Evolutionary conservation across 345 rosid genomes (phyloP).

Genomic region (Eucalyptus guilfoylei): DNA sequence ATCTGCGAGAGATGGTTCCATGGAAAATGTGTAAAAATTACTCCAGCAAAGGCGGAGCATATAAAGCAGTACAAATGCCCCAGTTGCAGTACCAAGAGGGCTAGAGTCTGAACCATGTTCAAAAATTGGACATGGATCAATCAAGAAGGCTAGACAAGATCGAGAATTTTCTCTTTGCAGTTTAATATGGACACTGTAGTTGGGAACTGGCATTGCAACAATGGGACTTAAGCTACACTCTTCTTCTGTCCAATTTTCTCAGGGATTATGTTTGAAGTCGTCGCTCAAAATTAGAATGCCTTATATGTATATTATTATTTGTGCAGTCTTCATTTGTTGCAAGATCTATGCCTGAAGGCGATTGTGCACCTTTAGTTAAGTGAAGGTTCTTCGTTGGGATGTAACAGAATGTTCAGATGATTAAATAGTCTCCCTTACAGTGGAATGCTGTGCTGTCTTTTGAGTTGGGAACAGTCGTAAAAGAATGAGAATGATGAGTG

Average conservation of each 20-base stretch:
- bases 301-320: background rate
- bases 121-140: constrained; percentile 4
- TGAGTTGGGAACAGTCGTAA: background rate
- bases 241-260: background rate
- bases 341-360: background rate
- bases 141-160: constrained; percentile 16
- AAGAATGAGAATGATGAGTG: background rate
- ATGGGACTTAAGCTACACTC: background rate
- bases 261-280: background rate
- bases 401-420: background rate
- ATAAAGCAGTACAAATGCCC: constrained; percentile 99
- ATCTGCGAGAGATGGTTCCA: constrained; percentile 98
- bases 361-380: background rate
- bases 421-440: background rate
- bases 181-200: constrained; percentile 11
- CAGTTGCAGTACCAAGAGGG: constrained; percentile 77
- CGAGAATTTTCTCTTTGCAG: constrained; percentile 12
- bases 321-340: background rate
- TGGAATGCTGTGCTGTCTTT: background rate
- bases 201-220: background rate
- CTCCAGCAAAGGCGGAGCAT: constrained; percentile 98
- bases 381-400: background rate
- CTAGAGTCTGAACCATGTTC: constrained; percentile 45
- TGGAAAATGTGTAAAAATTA: constrained; percentile 98
- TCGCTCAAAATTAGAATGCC: background rate